These are phyloP conservation scores for Bretziella fagacearum DNA, from an alignment of 2,329 filamentous ascomycete species.

Conservation along the genomic window DNA sequence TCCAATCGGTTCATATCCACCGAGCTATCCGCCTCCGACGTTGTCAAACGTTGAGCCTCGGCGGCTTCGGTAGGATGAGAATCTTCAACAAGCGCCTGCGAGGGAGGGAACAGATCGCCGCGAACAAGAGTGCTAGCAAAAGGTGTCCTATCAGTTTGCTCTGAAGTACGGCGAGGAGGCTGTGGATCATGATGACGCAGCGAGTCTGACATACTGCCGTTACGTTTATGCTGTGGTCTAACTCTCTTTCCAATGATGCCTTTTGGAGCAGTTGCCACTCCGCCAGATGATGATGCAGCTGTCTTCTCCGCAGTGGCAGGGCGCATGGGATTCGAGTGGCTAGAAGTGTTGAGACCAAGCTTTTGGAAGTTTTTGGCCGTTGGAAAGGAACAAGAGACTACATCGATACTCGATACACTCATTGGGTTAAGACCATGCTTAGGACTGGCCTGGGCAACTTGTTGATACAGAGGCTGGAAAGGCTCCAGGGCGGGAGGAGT, in stretches of 20 bases:
- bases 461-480: background rate
- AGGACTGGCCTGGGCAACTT: background rate
- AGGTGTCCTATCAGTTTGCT: slow-evolving; percentile 36
- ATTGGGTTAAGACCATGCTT: slow-evolving; percentile 23
- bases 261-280: slow-evolving; percentile 41
- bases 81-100: slow-evolving; percentile 56
- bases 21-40: background rate
- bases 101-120: slow-evolving; percentile 68
- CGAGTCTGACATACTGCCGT: slow-evolving; percentile 75
- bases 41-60: slow-evolving; percentile 24
- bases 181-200: slow-evolving; percentile 49
- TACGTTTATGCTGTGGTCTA: slow-evolving; percentile 57
- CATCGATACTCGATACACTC: slow-evolving; percentile 42
- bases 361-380: slow-evolving; percentile 28
- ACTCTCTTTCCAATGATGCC: slow-evolving; percentile 41
- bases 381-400: slow-evolving; percentile 47
- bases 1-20: background rate
- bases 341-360: slow-evolving; percentile 8
- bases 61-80: slow-evolving; percentile 33
- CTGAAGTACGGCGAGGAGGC: slow-evolving; percentile 34
- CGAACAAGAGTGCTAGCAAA: slow-evolving; percentile 74
- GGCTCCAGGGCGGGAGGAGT: slow-evolving; percentile 1
- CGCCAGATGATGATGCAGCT: slow-evolving; percentile 22
- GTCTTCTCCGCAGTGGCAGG: slow-evolving; percentile 23
- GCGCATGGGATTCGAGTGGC: slow-evolving; percentile 24